Evolutionary conservation across 2,329 filamentous ascomycete species (phyloP), one percentile per base, ranked within the genome.

Genomic region (Colletotrichum agaves): DNA sequence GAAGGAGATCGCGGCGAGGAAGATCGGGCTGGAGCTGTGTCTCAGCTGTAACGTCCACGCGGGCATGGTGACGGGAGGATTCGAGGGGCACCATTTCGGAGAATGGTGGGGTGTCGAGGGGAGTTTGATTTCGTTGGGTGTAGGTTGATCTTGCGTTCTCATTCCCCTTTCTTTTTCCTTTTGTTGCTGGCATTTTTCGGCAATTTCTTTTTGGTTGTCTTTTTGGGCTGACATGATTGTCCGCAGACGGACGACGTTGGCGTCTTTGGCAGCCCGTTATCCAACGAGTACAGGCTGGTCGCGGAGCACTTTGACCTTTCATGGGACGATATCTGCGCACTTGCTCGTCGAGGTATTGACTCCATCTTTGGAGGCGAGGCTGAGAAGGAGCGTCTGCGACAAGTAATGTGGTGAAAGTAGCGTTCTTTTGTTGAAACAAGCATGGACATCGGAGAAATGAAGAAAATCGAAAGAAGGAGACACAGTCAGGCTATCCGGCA

Each of bases 1-100:
- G 74, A 74, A 78, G 49, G 83, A 87, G 71, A 92, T 85, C 63
- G 77, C 79, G 11, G 73, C 76, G 50, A 80, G 82, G 12, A 82
- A 82, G 1, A 75, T 94, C 31, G 91, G 90, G 2, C 77, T 96
- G 12, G 93, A 96, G 78, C 75, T 96, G 41, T 96, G 93, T 69
- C 79, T 96, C 69, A 93, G 90, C 71, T 95, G 93, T 77, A 96
- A 96, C 73, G 91, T 96, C 2, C 87, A 90, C 71, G 91, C 91
- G 2, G 89, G 88, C 71, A 89, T 96, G 88, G 89, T 91, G 57
- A 79, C 82, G 1, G 90, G 91, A 0, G 87, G 88, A 6, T 87
- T 85, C 69, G 82, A 85, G 64, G 88, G 88, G 55, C 93, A 96
- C 77, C 93, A 96, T 80, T 94, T 96, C 78, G 89, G 90, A 13